Percentiles rank a stretch among this genome's conserved stretches.
Conservation (phyloP, 1,284 basidiomycete genomes). For the Sanghuangporus sanghuang region DNA sequence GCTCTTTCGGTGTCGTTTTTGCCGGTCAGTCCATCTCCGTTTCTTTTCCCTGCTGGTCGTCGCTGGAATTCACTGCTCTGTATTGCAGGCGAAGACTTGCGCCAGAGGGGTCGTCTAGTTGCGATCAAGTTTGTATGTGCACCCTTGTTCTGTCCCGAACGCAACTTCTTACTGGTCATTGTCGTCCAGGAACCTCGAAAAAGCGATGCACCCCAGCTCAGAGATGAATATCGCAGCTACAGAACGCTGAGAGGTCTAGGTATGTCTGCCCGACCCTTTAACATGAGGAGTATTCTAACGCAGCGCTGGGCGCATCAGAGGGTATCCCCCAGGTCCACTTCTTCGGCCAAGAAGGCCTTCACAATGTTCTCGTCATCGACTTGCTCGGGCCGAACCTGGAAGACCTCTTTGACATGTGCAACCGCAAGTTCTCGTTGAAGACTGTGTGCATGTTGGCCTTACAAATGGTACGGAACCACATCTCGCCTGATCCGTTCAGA, state of each 20-base stretch:
- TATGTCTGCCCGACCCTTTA: slow-evolving; percentile 34
- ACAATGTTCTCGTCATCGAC: slow-evolving; percentile 97
- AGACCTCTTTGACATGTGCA: slow-evolving; percentile 98
- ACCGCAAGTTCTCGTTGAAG: slow-evolving; percentile 95
- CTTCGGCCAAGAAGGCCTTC: slow-evolving; percentile 97
- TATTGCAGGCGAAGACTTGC: slow-evolving; percentile 74
- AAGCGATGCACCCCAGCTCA: slow-evolving; percentile 94
- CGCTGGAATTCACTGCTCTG: neutral
- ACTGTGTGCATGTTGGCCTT: slow-evolving; percentile 98
- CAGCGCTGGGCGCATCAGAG: slow-evolving; percentile 39
- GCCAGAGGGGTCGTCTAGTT: slow-evolving; percentile 76
- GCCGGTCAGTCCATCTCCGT: slow-evolving; percentile 46
- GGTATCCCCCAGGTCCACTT: slow-evolving; percentile 98
- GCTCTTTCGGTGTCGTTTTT: slow-evolving; percentile 80
- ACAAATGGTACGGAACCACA: slow-evolving; percentile 74
- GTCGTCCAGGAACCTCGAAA: slow-evolving; percentile 86
- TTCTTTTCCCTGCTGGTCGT: neutral
- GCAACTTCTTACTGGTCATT: neutral
- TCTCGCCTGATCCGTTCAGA: neutral
- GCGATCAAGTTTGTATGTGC: slow-evolving; percentile 83
- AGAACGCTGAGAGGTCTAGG: slow-evolving; percentile 91
- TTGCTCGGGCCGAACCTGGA: slow-evolving; percentile 94
- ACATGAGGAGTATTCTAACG: neutral
- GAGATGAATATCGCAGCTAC: slow-evolving; percentile 97
- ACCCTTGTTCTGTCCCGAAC: slow-evolving; percentile 12